Percentiles rank a stretch among this genome's conserved stretches.
phyloP scores from a whole-genome alignment of 1,284 basidiomycete species.

The Puccinia triticina region DNA sequence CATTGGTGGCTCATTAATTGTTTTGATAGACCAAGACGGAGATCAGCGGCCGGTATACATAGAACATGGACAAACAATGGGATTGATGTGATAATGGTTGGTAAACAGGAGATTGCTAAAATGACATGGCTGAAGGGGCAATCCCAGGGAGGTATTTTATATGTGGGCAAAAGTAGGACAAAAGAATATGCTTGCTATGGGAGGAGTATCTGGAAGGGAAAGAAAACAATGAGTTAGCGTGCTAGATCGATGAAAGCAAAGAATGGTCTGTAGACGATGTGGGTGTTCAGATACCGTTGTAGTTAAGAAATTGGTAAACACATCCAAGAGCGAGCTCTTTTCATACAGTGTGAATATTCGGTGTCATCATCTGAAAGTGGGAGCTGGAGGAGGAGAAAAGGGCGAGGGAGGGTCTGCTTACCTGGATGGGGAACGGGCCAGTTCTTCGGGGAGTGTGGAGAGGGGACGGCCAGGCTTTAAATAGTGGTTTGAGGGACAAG shows the following conservation, averaged over 20 bases:
- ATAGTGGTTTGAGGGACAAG: too few relatives aligned
- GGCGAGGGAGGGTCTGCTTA: neutral
- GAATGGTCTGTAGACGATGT: neutral
- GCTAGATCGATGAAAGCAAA: neutral
- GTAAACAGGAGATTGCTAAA: too few relatives aligned
- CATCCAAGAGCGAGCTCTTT: constrained; percentile 26
- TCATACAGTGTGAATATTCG: constrained; percentile 44
- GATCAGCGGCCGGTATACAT: too few relatives aligned
- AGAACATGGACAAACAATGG: too few relatives aligned
- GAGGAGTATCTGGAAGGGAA: neutral
- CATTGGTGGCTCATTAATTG: too few relatives aligned
- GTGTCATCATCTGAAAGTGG: constrained; percentile 1
- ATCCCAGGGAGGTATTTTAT: too few relatives aligned
- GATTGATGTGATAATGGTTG: too few relatives aligned
- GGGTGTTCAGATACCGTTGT: constrained; percentile 37
- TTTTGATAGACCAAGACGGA: too few relatives aligned
- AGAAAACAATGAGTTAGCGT: neutral
- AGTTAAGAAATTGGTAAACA: constrained; percentile 23
- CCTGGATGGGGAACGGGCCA: neutral
- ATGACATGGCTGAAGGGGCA: too few relatives aligned
- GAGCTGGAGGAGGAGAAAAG: neutral
- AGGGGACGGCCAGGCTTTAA: neutral
- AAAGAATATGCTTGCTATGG: too few relatives aligned
- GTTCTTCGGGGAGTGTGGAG: too few relatives aligned
- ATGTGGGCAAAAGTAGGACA: too few relatives aligned